Conservation (phyloP, 768 basidiomycete species). For the Rhodotorula diobovata region DNA sequence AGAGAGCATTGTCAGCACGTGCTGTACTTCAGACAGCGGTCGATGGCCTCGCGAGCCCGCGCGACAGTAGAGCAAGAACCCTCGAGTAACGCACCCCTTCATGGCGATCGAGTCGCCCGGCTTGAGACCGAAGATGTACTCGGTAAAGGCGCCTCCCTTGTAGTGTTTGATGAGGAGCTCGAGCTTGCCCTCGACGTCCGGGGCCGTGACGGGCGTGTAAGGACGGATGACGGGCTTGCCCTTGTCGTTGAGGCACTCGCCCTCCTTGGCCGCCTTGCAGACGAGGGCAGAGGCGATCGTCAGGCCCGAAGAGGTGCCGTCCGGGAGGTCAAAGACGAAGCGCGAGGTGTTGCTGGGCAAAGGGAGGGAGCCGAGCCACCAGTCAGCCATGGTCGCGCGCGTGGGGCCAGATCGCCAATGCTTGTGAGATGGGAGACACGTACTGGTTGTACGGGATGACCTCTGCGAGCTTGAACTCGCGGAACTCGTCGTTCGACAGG, state of each 20-base stretch:
- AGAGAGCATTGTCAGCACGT: too few relatives aligned
- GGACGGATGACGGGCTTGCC: slow-evolving; percentile 85
- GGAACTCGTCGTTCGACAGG: slow-evolving; percentile 29
- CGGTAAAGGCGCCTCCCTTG: slow-evolving; percentile 45
- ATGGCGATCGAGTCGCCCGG: slow-evolving; percentile 75
- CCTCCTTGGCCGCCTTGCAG: slow-evolving; percentile 66
- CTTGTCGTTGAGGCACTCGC: slow-evolving; percentile 59
- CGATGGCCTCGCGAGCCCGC: too few relatives aligned
- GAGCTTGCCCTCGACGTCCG: slow-evolving; percentile 46
- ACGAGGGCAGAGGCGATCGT: slow-evolving; percentile 74
- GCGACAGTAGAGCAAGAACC: too few relatives aligned
- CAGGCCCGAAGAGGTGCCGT: slow-evolving; percentile 69
- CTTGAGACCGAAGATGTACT: slow-evolving; percentile 67
- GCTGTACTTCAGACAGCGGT: too few relatives aligned
- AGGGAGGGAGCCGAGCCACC: not conserved
- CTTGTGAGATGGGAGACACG: not conserved
- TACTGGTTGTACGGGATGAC: slow-evolving; percentile 70
- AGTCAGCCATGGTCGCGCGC: not conserved
- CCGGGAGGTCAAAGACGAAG: slow-evolving; percentile 59
- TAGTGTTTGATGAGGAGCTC: slow-evolving; percentile 75
- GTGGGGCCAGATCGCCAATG: too few relatives aligned
- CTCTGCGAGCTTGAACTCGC: slow-evolving; percentile 73
- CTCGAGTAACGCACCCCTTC: slow-evolving; percentile 58
- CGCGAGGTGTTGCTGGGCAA: slow-evolving; percentile 62
- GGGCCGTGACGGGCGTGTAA: slow-evolving; percentile 81